These are phyloP conservation scores for Rasamsonia emersonii DNA, from an alignment of 2,329 filamentous ascomycete genomes.

Conservation along the genomic window DNA sequence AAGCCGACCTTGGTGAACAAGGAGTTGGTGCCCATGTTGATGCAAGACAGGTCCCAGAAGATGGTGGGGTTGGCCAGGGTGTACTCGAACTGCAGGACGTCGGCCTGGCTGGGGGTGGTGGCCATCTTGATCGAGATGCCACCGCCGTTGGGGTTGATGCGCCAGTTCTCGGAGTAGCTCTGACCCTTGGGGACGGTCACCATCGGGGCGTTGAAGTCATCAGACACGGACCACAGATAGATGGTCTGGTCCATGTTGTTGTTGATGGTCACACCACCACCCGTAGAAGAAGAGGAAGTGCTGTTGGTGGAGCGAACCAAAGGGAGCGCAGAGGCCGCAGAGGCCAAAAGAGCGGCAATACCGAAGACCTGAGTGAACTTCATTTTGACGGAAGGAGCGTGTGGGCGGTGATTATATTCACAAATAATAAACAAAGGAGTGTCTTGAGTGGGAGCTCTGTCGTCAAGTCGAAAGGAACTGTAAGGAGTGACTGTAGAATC, in stretches of 20 bases:
- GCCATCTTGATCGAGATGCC: constrained; percentile 37
- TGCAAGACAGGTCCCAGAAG: constrained; percentile 34
- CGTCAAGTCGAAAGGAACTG: too few relatives aligned
- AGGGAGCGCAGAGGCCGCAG: too few relatives aligned
- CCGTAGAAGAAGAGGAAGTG: constrained; percentile 14
- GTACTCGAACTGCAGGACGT: constrained; percentile 38
- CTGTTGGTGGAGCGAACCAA: constrained; percentile 12
- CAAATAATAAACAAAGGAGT: too few relatives aligned
- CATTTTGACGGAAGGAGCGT: too few relatives aligned
- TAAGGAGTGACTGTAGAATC: too few relatives aligned
- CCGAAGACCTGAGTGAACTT: too few relatives aligned
- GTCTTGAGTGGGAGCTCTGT: too few relatives aligned
- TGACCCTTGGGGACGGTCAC: constrained; percentile 26
- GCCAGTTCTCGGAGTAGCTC: constrained; percentile 26
- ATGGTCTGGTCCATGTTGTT: constrained; percentile 30
- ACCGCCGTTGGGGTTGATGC: constrained; percentile 28
- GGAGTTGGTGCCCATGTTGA: constrained; percentile 23
- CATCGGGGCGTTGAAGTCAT: constrained; percentile 24
- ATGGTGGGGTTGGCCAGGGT: constrained; percentile 23
- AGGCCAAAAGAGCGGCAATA: too few relatives aligned
- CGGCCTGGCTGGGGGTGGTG: constrained; percentile 18
- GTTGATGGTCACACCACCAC: constrained; percentile 26
- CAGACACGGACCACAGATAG: constrained; percentile 34
- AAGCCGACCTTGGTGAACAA: constrained; percentile 28
- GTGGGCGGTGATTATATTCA: too few relatives aligned